phyloP scores from a whole-genome alignment of 1,284 basidiomycete genomes.

The Peniophora sp. region DNA sequence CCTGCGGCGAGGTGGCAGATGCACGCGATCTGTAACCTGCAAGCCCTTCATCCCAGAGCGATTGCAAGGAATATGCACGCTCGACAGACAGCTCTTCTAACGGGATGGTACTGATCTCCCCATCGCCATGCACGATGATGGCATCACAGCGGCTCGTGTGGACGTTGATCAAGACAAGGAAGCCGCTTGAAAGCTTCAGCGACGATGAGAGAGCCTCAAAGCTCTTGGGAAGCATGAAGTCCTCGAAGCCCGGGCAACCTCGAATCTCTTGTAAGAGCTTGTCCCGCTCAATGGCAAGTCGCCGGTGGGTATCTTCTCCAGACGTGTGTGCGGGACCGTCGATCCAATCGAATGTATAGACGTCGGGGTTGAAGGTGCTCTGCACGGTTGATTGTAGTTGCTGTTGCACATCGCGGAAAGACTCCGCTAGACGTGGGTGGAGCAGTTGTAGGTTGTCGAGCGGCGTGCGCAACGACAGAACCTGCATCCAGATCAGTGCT shows the following conservation, averaged over 20 bases:
- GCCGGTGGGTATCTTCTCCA: not conserved
- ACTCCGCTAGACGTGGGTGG: not conserved
- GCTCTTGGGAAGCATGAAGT: not conserved
- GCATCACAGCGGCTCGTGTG: not conserved
- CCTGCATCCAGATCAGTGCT: not conserved
- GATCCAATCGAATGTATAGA: not conserved
- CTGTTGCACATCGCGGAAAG: not conserved
- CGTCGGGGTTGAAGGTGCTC: not conserved
- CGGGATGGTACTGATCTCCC: not conserved
- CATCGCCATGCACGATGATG: not conserved
- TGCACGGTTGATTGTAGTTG: not conserved
- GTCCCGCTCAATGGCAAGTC: not conserved
- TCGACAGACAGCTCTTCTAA: not conserved
- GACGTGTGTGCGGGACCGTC: not conserved
- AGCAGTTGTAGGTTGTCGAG: not conserved
- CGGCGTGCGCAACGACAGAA: not conserved
- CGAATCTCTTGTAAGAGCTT: not conserved
- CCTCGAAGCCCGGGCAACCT: not conserved
- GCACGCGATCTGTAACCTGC: too few species aligned
- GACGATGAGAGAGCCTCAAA: not conserved
- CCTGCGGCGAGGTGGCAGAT: too few species aligned
- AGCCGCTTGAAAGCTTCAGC: not conserved
- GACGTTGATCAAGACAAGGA: not conserved
- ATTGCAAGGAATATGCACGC: too few species aligned
- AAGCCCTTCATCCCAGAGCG: too few species aligned